Conservation (phyloP, 2,329 filamentous ascomycete species). For the Scedosporium dehoogii region DNA sequence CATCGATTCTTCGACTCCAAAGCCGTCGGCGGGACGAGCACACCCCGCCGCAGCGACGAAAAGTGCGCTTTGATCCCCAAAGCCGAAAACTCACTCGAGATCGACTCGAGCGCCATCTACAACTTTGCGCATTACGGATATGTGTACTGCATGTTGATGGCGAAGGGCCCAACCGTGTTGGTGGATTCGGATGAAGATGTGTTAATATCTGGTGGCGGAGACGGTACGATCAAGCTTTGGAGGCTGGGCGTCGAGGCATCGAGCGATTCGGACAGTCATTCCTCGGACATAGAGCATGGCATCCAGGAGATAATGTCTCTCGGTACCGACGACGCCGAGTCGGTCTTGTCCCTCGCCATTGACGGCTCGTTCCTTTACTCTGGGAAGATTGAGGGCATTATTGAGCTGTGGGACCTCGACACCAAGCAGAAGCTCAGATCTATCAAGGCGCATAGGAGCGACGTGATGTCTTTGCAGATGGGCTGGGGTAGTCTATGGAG, state of each 20-base stretch:
- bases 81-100: constrained; percentile 57
- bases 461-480: constrained; percentile 80
- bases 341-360: constrained; percentile 67
- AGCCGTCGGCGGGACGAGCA: constrained; percentile 71
- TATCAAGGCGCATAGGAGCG: constrained; percentile 68
- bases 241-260: constrained; percentile 34
- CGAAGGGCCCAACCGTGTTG: constrained; percentile 56
- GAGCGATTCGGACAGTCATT: constrained; percentile 7
- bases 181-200: constrained; percentile 68
- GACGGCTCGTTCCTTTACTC: constrained; percentile 91
- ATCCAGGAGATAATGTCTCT: constrained; percentile 53
- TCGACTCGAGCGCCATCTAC: constrained; percentile 67
- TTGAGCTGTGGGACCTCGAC: constrained; percentile 95
- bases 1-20: constrained; percentile 91
- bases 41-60: constrained; percentile 59
- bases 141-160: constrained; percentile 90
- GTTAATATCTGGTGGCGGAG: constrained; percentile 82
- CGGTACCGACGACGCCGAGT: constrained; percentile 51
- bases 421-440: constrained; percentile 83
- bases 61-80: constrained; percentile 44
- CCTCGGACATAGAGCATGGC: constrained; percentile 7
- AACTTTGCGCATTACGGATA: constrained; percentile 95
- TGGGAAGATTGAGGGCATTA: constrained; percentile 74
- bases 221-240: constrained; percentile 95
- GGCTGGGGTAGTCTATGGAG: constrained; percentile 79